These are phyloP conservation scores for Entelexis sorbosivorans DNA, from an alignment of 1,139 yeast genomes.

Conservation along the genomic window DNA sequence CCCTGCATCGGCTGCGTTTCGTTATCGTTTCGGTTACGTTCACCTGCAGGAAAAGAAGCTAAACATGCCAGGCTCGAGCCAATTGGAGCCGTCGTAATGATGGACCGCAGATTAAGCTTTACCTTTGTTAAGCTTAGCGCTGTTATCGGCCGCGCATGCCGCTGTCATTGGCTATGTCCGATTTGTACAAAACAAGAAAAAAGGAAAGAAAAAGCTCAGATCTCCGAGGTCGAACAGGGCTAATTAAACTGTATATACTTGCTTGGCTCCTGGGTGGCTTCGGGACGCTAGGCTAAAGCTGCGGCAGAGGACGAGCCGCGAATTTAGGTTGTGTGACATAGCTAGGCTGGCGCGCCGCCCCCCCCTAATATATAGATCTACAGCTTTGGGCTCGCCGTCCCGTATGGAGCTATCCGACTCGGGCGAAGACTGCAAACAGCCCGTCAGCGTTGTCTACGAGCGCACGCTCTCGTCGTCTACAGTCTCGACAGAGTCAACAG, in stretches of 20 bases:
- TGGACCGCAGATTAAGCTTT: not conserved
- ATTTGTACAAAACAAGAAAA: not conserved
- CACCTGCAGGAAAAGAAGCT: too few relatives aligned
- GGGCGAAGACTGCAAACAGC: not conserved
- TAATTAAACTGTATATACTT: constrained; percentile 7
- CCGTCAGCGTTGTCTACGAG: not conserved
- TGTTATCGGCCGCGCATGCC: too few relatives aligned
- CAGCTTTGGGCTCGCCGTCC: not conserved
- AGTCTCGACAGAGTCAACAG: not conserved
- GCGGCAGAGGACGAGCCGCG: too few relatives aligned
- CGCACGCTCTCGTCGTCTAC: constrained; percentile 1
- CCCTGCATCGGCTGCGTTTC: too few relatives aligned
- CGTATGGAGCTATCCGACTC: not conserved
- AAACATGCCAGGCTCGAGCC: not conserved
- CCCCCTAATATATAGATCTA: not conserved
- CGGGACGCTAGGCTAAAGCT: too few relatives aligned
- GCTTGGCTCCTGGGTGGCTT: not conserved
- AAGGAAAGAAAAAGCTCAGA: not conserved
- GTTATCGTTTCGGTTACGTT: too few relatives aligned
- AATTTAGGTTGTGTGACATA: too few relatives aligned
- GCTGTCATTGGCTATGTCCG: too few relatives aligned
- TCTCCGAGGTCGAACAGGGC: not conserved
- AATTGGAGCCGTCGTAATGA: too few relatives aligned
- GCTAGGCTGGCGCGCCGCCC: too few relatives aligned
- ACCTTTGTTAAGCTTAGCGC: too few relatives aligned